These are phyloP conservation scores for Myochromella boudieri DNA, from an alignment of 768 basidiomycete species.

Conservation along the genomic window DNA sequence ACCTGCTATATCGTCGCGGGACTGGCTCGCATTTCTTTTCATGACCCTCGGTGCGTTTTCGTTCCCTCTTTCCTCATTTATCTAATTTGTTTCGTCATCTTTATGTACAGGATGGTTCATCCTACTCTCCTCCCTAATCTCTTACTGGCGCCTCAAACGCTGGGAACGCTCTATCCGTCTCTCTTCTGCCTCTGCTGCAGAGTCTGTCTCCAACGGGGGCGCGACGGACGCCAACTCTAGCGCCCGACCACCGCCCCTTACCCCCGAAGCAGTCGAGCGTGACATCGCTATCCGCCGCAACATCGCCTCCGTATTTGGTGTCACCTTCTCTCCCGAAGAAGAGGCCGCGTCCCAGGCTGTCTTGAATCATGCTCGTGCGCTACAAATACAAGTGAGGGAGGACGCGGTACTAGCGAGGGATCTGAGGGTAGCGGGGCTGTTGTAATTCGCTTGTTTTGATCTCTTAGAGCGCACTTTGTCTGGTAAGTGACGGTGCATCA, in stretches of 20 bases:
- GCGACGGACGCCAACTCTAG: too few species aligned
- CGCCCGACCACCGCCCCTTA: conserved; percentile 37
- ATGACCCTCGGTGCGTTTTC: conserved; percentile 74
- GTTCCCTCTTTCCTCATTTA: background rate
- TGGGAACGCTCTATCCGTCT: conserved; percentile 76
- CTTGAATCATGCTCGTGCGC: background rate
- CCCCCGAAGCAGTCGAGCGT: conserved; percentile 47
- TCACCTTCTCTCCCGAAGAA: conserved; percentile 36
- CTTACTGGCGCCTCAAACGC: conserved; percentile 82
- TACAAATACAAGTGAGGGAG: conserved; percentile 27
- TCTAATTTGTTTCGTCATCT: background rate
- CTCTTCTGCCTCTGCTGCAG: too few species aligned
- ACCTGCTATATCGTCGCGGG: conserved; percentile 55
- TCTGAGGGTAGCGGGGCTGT: conserved; percentile 52
- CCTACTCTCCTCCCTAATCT: conserved; percentile 77
- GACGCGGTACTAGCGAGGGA: conserved; percentile 50
- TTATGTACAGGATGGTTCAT: conserved; percentile 79
- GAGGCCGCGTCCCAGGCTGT: too few species aligned
- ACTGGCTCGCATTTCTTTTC: conserved; percentile 90
- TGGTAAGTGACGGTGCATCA: too few species aligned
- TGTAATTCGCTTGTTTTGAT: too few species aligned
- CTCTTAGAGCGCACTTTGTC: too few species aligned
- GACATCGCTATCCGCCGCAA: conserved; percentile 52
- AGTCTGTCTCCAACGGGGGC: too few species aligned
- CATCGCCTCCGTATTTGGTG: conserved; percentile 52